Percentiles rank a stretch among this genome's conserved stretches.
phyloP scores from a whole-genome alignment of 1,139 yeast species.

The Hansenula lynferdii region DNA sequence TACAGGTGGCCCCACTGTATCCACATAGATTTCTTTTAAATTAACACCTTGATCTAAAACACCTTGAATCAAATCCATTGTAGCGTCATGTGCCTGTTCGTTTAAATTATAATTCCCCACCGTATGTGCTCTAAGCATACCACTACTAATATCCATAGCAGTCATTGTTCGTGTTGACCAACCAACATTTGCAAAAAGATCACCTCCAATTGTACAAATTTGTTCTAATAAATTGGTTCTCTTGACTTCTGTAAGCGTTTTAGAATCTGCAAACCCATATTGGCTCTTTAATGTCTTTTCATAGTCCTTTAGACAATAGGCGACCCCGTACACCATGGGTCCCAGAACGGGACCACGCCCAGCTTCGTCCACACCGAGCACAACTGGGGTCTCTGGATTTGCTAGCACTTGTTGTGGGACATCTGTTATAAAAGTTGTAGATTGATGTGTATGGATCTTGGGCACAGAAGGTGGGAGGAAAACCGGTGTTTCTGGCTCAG shows the following conservation, averaged over 20 bases:
- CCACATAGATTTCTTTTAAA: conserved; percentile 72
- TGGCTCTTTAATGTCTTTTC: conserved; percentile 44
- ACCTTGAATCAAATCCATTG: conserved; percentile 67
- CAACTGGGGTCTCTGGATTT: conserved; percentile 21
- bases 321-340: conserved; percentile 93
- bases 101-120: conserved; percentile 71
- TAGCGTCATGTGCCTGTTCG: conserved; percentile 95
- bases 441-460: conserved; percentile 12
- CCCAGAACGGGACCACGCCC: conserved; percentile 98
- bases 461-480: conserved; percentile 26
- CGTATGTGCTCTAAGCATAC: conserved; percentile 69
- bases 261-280: conserved; percentile 91
- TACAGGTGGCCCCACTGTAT: conserved; percentile 95
- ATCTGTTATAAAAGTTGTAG: conserved; percentile 19
- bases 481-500: background rate
- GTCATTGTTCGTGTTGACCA: conserved; percentile 87
- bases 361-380: conserved; percentile 95
- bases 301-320: conserved; percentile 63
- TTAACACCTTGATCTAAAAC: conserved; percentile 60
- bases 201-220: conserved; percentile 45
- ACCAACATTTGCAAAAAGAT: conserved; percentile 59
- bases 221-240: conserved; percentile 57
- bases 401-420: conserved; percentile 19
- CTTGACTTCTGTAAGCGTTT: conserved; percentile 69
- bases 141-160: conserved; percentile 80